Base-by-base conservation (phyloP, 2,329 filamentous ascomycete genomes). In the Colletotrichum simmondsii region DNA sequence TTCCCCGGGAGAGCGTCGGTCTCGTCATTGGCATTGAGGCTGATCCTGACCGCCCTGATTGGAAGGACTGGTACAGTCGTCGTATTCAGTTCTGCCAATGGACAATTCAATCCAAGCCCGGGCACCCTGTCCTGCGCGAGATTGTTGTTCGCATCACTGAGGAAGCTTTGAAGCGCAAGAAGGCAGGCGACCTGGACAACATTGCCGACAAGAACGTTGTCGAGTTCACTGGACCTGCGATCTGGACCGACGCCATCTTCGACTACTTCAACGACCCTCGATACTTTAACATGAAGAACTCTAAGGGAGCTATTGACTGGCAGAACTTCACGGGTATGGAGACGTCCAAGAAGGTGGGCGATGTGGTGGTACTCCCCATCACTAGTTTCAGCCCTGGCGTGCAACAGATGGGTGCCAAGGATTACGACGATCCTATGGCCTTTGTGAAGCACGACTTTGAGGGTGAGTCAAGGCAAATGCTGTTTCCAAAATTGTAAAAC, bases 81-180 rank as follows among this genome's bases (percentile, higher is more conserved):
- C 91, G 96, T 75, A 95, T 99, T 74, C 97, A 98, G 81, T 98
- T 99, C 83, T 99, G 97, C 84, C 97, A 99, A 82, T 99, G 97
- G 97, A 99, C 97, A 1, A 98, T 99, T 75, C 96, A 98, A 83
- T 87, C 94, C 70, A 99, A 99, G 83, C 93, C 96, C 0, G 97
- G 97, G 12, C 97, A 99, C 81, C 97, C 97, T 0, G 91, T 98
- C 14, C 88, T 99, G 71, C 91, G 95, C 74, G 94, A 98, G 74
- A 90, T 98, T 73, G 95, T 99, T 37, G 88, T 93, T 16, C 93
- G 92, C 76, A 95, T 99, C 79, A 98, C 96, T 0, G 89, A 94
- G 75, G 91, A 95, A 80, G 94, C 95, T 0, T 86, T 98, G 62
- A 86, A 88, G 72, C 89, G 92, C 83, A 95, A 97, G 87, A 87